phyloP scores from a whole-genome alignment of 2,329 filamentous ascomycete species.

The Colletotrichum tamarilloi region DNA sequence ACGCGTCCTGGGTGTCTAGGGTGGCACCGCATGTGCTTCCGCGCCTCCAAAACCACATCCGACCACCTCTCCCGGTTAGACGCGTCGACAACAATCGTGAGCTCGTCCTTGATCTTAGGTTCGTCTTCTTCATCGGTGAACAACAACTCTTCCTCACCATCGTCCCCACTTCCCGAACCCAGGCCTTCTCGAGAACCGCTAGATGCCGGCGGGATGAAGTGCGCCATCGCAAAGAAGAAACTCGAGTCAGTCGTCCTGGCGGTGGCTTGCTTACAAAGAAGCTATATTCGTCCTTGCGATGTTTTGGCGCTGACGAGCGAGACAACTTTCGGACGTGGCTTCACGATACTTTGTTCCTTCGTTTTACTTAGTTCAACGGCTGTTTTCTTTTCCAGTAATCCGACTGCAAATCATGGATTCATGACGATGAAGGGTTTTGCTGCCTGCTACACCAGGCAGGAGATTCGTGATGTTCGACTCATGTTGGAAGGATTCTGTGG shows the following conservation, averaged over 20 bases:
- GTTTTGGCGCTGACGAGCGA: background rate
- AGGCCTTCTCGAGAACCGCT: background rate
- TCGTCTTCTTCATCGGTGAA: background rate
- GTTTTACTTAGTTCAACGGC: background rate
- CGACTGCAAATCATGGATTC: background rate
- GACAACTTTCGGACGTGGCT: background rate
- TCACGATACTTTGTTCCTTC: background rate
- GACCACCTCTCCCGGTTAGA: background rate
- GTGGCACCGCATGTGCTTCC: constrained; percentile 3
- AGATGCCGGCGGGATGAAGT: background rate
- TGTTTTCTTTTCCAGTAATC: background rate
- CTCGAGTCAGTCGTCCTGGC: background rate
- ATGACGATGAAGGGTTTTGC: background rate
- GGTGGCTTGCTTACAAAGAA: background rate
- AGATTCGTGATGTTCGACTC: background rate
- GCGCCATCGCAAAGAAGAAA: background rate
- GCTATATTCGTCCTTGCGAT: background rate
- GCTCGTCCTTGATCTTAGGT: background rate
- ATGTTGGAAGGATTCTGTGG: background rate
- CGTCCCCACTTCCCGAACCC: background rate
- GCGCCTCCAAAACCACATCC: background rate
- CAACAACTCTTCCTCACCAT: background rate
- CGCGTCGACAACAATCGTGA: background rate
- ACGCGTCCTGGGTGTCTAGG: background rate
- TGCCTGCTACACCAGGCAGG: no score